A percentile compares a stretch with the other conserved stretches of the same genome.
These are phyloP conservation scores for Chlorella sorokiniana DNA, from an alignment of 139 green algal genomes.

Conservation along the genomic window DNA sequence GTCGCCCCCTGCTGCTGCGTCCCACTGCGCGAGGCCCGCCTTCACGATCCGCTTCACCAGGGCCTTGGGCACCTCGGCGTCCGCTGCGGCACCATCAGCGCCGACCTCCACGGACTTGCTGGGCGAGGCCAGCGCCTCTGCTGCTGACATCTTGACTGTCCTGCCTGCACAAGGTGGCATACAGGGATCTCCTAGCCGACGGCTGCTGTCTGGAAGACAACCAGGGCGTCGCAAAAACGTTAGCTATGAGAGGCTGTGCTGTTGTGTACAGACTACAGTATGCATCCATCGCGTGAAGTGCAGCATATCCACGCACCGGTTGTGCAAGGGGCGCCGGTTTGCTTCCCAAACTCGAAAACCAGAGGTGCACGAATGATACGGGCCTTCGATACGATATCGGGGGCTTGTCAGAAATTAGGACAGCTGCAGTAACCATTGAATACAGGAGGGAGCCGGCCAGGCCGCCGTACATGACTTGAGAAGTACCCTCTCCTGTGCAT, in stretches of 20 bases:
- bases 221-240: neutral
- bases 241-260: no score
- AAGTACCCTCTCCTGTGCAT: no score
- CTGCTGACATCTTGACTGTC: neutral
- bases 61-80: slow-evolving; percentile 74
- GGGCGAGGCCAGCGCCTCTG: slow-evolving; percentile 13
- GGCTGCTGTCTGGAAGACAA: neutral
- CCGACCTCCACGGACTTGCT: slow-evolving; percentile 3
- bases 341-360: no score
- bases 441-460: no score
- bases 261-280: no score
- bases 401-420: no score
- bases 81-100: neutral
- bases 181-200: neutral
- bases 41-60: slow-evolving; percentile 85
- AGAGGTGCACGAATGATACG: no score
- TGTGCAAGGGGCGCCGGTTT: no score
- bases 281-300: neutral
- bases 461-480: no score
- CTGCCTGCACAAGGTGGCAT: neutral
- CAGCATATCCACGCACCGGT: no score
- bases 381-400: no score
- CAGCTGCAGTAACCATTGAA: no score
- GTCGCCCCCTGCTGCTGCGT: slow-evolving; percentile 31
- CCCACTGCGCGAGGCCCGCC: slow-evolving; percentile 62